These are phyloP conservation scores for Fraxinus ornus DNA, from an alignment of 305 asterid species.

Conservation along the genomic window DNA sequence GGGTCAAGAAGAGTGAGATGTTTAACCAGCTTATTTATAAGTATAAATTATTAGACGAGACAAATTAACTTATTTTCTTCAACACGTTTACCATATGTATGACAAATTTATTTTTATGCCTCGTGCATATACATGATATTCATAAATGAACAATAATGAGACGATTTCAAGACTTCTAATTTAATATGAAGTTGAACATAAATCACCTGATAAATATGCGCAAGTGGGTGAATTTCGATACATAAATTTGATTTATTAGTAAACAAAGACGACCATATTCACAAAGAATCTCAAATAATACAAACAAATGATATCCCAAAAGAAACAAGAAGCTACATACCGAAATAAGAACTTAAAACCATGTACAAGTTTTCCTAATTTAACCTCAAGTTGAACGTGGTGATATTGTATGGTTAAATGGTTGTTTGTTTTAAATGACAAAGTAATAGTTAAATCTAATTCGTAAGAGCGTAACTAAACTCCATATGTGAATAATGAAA, in stretches of 20 bases:
- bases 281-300: constrained; percentile 19
- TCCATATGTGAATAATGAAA: too few relatives aligned
- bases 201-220: neutral
- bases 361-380: neutral
- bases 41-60: neutral
- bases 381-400: neutral
- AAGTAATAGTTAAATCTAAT: too few relatives aligned
- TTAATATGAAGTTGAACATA: neutral
- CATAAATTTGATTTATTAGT: neutral
- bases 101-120: neutral
- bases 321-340: constrained; percentile 4
- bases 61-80: neutral
- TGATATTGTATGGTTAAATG: too few relatives aligned
- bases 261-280: neutral
- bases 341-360: constrained; percentile 17
- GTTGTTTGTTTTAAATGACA: too few relatives aligned
- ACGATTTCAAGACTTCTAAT: neutral
- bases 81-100: too few relatives aligned
- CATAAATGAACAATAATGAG: neutral
- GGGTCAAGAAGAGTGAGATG: neutral
- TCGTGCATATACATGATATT: too few relatives aligned
- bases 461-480: too few relatives aligned
- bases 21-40: neutral
- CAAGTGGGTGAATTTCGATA: neutral
- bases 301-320: constrained; percentile 16